Evolutionary conservation across 228 moss, liverwort and hornwort species (phyloP), one percentile per base, ranked within the genome.

Genomic region (Sphagnum fallax): DNA sequence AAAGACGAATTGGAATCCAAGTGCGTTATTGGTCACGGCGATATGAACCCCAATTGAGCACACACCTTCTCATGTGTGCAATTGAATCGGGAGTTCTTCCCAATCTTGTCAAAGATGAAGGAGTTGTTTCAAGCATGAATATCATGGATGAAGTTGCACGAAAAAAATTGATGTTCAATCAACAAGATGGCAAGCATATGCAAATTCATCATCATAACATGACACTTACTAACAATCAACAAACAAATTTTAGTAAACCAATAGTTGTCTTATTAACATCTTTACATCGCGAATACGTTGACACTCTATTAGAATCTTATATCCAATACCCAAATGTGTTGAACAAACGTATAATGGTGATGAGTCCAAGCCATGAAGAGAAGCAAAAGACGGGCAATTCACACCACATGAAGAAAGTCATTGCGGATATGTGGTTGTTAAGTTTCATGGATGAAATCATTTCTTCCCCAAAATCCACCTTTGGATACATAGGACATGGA

Each of bases 341-440:
- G 6, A 55, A 10, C 18, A 50, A 48, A 50, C 60, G 6, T 10
- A 77, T 86, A 48, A 73, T 62, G 5, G 57, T 82, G 6, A 50
- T 86, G 32, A 86, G 71, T 60, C 86, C 86, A 4, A 80, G 79
- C 55, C 55, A 70, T 13, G 82, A 86, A 67, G 75, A 67, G 8
- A 61, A 77, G 59, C 82, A 86, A 61, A 72, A 66, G 16, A 75
- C 71, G 5, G 82, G 79, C 6, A 6, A 51, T 6, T 53, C 82
- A 8, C 15, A 48, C 0, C 86, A 86, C 63, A 79, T 82, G 47
- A 69, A 68, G 10, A 77, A 77, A 52, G 86, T 73, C 60, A 77
- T 86, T n/a, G 67, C 77, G 4, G 86, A 86, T 18, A 86, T 86
- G 79, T 86, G 86, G 86, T 63, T 86, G 48, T 73, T 86, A 5